Evolutionary conservation across 495 filamentous ascomycete genomes (phyloP).

Genomic region (Penicillium chermesinum): DNA sequence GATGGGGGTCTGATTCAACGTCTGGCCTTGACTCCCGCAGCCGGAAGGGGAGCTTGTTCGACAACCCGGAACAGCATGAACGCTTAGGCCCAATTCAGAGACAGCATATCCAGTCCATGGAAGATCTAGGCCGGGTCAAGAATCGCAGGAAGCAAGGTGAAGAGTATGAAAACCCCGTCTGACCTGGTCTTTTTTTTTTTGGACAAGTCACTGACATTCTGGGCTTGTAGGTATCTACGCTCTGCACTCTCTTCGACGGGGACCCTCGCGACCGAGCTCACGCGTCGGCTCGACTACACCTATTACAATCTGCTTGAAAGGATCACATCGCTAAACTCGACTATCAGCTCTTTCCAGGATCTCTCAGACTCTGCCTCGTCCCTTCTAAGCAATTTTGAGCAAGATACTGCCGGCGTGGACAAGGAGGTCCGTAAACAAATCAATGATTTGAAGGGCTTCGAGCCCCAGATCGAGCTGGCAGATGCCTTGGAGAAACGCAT

Average conservation of each 20-base stretch:
- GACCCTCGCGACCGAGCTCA: conserved; percentile 50
- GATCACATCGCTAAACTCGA: conserved; percentile 60
- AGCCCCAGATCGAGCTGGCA: conserved; percentile 65
- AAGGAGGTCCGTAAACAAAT: conserved; percentile 62
- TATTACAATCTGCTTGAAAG: conserved; percentile 83
- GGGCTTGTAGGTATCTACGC: conserved; percentile 29
- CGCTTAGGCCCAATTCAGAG: conserved; percentile 25
- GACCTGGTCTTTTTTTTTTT: too few relatives aligned
- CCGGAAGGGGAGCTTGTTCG: conserved; percentile 30
- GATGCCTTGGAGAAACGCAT: conserved; percentile 62
- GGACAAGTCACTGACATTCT: conserved; percentile 1
- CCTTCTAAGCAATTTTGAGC: conserved; percentile 57
- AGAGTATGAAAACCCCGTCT: conserved; percentile 44
- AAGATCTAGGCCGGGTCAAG: conserved; percentile 38
- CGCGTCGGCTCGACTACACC: conserved; percentile 72
- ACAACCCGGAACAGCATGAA: conserved; percentile 28
- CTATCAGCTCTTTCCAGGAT: conserved; percentile 62
- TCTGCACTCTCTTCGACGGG: conserved; percentile 36
- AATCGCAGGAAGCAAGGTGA: conserved; percentile 41
- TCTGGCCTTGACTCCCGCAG: conserved; percentile 19
- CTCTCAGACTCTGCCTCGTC: conserved; percentile 58
- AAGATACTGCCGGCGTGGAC: conserved; percentile 55
- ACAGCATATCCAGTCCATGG: conserved; percentile 35
- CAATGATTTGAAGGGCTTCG: conserved; percentile 59
- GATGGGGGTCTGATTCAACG: conserved; percentile 33